Conservation (phyloP, 1,284 basidiomycete genomes). For the Pseudozyma sp. region DNA sequence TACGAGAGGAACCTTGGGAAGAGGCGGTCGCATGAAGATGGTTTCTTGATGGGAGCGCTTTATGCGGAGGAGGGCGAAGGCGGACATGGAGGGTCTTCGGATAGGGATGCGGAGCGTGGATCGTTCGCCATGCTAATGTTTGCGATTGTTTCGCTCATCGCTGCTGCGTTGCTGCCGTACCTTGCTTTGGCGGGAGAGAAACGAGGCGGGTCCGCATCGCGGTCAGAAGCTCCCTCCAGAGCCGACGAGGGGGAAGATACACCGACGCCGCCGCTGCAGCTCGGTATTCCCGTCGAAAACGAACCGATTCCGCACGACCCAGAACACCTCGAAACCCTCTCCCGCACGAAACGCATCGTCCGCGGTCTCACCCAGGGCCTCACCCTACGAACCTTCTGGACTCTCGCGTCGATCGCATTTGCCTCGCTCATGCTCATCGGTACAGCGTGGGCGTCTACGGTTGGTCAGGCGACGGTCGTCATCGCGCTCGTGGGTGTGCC, state of each 20-base stretch:
- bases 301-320: constrained; percentile 12
- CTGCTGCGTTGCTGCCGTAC: constrained; percentile 55
- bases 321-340: constrained; percentile 17
- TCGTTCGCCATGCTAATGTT: constrained; percentile 65
- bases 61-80: background rate
- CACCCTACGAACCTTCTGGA: constrained; percentile 63
- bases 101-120: constrained; percentile 55
- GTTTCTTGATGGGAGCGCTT: background rate
- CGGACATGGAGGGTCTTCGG: constrained; percentile 16
- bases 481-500: constrained; percentile 62
- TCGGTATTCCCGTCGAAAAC: constrained; percentile 9
- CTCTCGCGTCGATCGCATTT: constrained; percentile 44
- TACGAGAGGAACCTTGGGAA: constrained; percentile 75
- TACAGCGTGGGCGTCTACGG: constrained; percentile 49
- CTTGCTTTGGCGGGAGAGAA: constrained; percentile 53
- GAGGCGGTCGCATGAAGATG: constrained; percentile 2
- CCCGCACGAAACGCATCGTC: constrained; percentile 14
- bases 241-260: background rate
- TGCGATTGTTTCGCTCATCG: constrained; percentile 55
- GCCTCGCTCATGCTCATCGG: constrained; percentile 45
- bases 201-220: background rate
- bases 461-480: constrained; percentile 49
- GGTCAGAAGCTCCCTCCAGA: background rate
- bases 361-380: constrained; percentile 31
- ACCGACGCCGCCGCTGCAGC: constrained; percentile 9